phyloP scores from a whole-genome alignment of 2,329 filamentous ascomycete species.

The Emmonsiellopsis sp. region DNA sequence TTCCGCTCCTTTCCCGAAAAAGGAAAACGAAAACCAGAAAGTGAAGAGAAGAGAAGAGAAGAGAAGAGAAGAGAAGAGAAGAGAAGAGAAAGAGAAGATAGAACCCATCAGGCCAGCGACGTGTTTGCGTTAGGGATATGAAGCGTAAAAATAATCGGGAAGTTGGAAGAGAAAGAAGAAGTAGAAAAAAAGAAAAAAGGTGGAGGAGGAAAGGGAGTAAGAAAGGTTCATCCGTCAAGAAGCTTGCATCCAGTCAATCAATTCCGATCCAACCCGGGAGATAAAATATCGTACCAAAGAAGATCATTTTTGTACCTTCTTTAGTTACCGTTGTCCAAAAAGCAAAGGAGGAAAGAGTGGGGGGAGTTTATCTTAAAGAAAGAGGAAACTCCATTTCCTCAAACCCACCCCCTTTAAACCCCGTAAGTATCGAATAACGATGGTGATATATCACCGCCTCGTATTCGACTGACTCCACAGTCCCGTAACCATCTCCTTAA shows the following conservation, averaged over 20 bases:
- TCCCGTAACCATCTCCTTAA: conserved; percentile 49
- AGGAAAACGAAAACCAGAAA: background rate
- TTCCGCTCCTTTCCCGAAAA: background rate
- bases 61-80: background rate
- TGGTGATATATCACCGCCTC: conserved; percentile 11
- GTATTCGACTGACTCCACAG: conserved; percentile 39
- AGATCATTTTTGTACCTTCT: too few relatives aligned
- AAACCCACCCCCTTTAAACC: background rate
- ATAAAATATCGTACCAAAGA: background rate
- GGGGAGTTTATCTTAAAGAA: background rate
- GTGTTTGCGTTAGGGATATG: too few relatives aligned
- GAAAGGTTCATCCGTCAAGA: background rate
- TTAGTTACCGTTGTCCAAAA: background rate
- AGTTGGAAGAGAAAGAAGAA: background rate
- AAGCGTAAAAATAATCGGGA: background rate
- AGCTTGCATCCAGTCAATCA: too few relatives aligned
- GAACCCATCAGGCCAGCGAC: too few relatives aligned
- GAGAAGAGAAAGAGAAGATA: background rate
- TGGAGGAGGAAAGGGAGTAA: background rate
- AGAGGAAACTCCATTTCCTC: background rate
- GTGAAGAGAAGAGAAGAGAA: background rate
- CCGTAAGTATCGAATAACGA: too few relatives aligned
- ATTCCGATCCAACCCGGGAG: background rate
- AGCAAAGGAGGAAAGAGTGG: background rate
- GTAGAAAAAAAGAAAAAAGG: background rate